Percentiles rank a stretch among this genome's conserved stretches.
phyloP scores from a whole-genome alignment of 2,329 filamentous ascomycete genomes.

The Aspergillus sp. region DNA sequence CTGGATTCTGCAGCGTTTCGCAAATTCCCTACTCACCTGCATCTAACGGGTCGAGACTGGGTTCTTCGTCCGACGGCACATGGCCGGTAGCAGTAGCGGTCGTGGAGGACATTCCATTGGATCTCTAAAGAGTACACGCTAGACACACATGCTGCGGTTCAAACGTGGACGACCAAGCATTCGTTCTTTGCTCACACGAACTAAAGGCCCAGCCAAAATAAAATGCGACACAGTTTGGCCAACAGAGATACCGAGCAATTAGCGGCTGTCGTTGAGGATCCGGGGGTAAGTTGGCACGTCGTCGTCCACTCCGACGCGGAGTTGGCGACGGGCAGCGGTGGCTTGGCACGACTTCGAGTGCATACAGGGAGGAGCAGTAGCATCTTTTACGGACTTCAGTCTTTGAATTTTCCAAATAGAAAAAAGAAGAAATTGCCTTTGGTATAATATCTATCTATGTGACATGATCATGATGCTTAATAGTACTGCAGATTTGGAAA shows the following conservation, averaged over 20 bases:
- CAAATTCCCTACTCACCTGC: slow-evolving; percentile 29
- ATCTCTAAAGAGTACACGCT: slow-evolving; percentile 3
- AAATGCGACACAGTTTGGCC: too few species aligned
- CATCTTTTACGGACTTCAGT: too few species aligned
- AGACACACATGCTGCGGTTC: slow-evolving; percentile 16
- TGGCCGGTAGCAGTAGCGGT: slow-evolving; percentile 24
- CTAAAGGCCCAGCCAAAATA: neutral
- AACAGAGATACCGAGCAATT: neutral
- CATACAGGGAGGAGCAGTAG: neutral
- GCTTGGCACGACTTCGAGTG: neutral
- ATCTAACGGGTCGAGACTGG: slow-evolving; percentile 35
- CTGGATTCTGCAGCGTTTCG: slow-evolving; percentile 2
- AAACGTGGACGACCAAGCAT: neutral
- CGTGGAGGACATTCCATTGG: slow-evolving; percentile 30
- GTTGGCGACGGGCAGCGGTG: neutral
- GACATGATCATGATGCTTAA: slow-evolving; percentile 13
- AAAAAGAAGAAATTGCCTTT: neutral
- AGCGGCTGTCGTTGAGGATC: neutral
- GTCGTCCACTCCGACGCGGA: neutral
- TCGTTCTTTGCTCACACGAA: neutral
- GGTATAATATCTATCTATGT: slow-evolving; percentile 9
- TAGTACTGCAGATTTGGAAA: neutral
- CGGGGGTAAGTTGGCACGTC: neutral
- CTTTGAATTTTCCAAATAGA: neutral
- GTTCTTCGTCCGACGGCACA: slow-evolving; percentile 32